Conservation (phyloP, 1,284 basidiomycete species). For the Hemileia vastatrix region DNA sequence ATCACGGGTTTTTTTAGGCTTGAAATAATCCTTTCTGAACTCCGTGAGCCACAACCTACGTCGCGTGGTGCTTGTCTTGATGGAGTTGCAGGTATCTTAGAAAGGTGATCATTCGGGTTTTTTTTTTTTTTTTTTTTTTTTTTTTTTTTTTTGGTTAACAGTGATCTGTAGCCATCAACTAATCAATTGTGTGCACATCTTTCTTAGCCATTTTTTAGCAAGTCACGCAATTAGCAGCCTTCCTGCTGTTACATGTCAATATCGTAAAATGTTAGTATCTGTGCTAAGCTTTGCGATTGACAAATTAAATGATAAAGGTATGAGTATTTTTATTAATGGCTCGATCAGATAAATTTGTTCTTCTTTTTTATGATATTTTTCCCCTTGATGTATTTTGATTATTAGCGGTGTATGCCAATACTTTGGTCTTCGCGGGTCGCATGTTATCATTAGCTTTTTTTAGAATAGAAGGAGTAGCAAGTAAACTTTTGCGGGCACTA, state of each 20-base stretch:
- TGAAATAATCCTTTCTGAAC: constrained; percentile 16
- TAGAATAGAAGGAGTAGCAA: constrained; percentile 49
- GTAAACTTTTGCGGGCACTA: constrained; percentile 48
- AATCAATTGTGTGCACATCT: background rate
- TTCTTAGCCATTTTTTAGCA: constrained; percentile 44
- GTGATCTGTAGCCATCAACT: background rate
- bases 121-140: constrained; percentile 1
- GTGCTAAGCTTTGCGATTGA: constrained; percentile 49
- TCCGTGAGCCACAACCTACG: constrained; percentile 13
- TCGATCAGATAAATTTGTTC: background rate
- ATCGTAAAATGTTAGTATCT: constrained; percentile 45
- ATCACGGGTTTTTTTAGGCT: background rate
- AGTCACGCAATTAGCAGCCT: constrained; percentile 41
- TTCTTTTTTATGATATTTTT: background rate
- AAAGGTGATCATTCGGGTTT: constrained; percentile 39
- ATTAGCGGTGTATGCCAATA: constrained; percentile 49
- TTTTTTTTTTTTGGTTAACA: background rate
- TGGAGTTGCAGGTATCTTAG: constrained; percentile 47
- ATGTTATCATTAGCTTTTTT: constrained; percentile 51
- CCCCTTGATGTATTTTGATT: background rate
- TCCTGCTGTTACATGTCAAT: constrained; percentile 34
- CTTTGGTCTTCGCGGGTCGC: constrained; percentile 49
- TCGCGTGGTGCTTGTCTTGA: constrained; percentile 48
- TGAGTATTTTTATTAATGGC: too few species aligned
- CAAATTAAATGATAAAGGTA: constrained; percentile 50